Evolutionary conservation across 2,329 filamentous ascomycete genomes (phyloP).

Genomic region (Phialophora expanda): DNA sequence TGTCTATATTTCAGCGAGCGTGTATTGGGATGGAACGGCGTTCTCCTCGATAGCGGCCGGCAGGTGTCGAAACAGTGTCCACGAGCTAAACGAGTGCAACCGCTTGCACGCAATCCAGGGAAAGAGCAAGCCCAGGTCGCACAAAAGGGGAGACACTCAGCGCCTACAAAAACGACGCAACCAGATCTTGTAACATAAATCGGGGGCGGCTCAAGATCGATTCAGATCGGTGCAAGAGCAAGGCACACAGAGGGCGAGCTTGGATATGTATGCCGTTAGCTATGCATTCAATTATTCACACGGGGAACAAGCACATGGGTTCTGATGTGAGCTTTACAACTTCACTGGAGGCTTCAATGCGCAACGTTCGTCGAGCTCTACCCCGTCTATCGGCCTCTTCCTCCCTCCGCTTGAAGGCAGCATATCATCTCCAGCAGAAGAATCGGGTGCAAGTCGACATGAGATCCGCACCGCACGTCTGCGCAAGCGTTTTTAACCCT

Average conservation of each 20-base stretch:
- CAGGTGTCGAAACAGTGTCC: neutral
- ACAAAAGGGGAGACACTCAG: neutral
- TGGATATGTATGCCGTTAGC: constrained; percentile 22
- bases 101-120: neutral
- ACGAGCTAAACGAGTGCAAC: neutral
- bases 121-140: neutral
- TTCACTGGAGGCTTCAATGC: neutral
- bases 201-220: neutral
- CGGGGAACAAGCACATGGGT: neutral
- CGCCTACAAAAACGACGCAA: neutral
- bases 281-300: constrained; percentile 4
- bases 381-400: neutral
- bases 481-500: neutral
- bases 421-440: neutral
- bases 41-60: neutral
- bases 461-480: too few species aligned
- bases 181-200: neutral
- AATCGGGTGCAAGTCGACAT: neutral
- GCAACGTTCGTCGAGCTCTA: neutral
- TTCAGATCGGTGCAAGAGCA: neutral
- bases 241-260: constrained; percentile 12
- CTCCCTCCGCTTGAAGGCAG: neutral
- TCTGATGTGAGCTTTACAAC: neutral
- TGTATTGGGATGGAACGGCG: neutral
- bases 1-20: constrained; percentile 1